A percentile compares a stretch with the other conserved stretches of the same genome.
Evolutionary conservation across 148 eudicot genomes (phyloP).

Genomic region (Selenicereus undatus): DNA sequence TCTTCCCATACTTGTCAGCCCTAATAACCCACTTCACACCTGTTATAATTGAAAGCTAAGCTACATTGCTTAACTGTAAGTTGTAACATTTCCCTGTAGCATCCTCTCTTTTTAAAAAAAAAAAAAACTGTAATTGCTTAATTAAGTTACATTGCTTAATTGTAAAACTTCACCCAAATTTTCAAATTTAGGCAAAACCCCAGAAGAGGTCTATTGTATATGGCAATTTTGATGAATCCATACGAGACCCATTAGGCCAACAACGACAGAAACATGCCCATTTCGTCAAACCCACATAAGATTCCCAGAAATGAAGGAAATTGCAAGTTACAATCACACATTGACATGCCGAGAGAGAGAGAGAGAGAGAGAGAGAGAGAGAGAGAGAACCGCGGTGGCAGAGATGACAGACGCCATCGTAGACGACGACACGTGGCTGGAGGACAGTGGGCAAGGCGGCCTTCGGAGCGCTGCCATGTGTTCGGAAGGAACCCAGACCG

Average conservation of each 20-base stretch:
- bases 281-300: background rate
- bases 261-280: background rate
- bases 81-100: too few relatives aligned
- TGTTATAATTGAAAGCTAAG: constrained; percentile 13
- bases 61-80: too few relatives aligned
- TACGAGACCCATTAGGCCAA: background rate
- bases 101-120: too few relatives aligned
- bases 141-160: background rate
- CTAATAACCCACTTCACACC: constrained; percentile 86
- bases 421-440: constrained; percentile 75
- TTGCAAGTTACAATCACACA: background rate
- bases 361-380: constrained; percentile 1
- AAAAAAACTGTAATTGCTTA: too few relatives aligned
- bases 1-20: constrained; percentile 66
- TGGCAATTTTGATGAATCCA: background rate
- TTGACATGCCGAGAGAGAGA: background rate
- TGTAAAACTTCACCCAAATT: background rate
- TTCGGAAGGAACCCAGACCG: constrained; percentile 13
- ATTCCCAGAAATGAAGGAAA: background rate
- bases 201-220: background rate
- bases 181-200: background rate
- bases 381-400: constrained; percentile 58
- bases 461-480: constrained; percentile 18
- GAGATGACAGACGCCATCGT: constrained; percentile 92
- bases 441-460: constrained; percentile 36